Conservation (phyloP, 192 early-diverging fungal species). For the Podochytrium sp. region DNA sequence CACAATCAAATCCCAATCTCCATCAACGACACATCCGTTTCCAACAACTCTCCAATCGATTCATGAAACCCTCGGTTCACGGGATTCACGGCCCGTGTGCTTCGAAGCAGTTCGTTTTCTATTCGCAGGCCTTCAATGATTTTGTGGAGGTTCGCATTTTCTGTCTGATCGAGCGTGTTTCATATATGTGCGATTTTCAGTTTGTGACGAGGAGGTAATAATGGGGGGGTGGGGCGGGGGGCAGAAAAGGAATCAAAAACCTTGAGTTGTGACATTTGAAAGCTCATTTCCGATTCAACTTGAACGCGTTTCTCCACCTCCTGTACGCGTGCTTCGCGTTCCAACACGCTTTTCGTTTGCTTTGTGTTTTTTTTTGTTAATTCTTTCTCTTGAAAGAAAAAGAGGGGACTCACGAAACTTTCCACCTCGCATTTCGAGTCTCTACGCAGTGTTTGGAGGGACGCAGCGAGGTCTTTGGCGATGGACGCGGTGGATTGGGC, state of each 20-base stretch:
- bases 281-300: not conserved
- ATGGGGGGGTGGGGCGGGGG: not conserved
- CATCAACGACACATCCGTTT: conserved; percentile 25
- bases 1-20: not conserved
- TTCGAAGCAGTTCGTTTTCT: conserved; percentile 19
- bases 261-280: not conserved
- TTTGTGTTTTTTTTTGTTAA: not conserved
- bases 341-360: conserved; percentile 14
- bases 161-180: too few species aligned
- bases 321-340: conserved; percentile 5
- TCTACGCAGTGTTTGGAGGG: not conserved
- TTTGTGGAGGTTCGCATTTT: conserved; percentile 9
- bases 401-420: not conserved
- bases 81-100: not conserved
- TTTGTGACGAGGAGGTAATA: not conserved
- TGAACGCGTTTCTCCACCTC: conserved; percentile 3
- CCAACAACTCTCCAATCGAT: conserved; percentile 10
- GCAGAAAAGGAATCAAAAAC: not conserved
- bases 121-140: conserved; percentile 8
- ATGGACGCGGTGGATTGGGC: not conserved
- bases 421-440: conserved; percentile 26
- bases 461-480: not conserved
- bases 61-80: not conserved
- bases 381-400: not conserved
- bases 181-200: too few species aligned